phyloP scores from a whole-genome alignment of 371 early-diverging fungal species.

The Smittium mucronatum region DNA sequence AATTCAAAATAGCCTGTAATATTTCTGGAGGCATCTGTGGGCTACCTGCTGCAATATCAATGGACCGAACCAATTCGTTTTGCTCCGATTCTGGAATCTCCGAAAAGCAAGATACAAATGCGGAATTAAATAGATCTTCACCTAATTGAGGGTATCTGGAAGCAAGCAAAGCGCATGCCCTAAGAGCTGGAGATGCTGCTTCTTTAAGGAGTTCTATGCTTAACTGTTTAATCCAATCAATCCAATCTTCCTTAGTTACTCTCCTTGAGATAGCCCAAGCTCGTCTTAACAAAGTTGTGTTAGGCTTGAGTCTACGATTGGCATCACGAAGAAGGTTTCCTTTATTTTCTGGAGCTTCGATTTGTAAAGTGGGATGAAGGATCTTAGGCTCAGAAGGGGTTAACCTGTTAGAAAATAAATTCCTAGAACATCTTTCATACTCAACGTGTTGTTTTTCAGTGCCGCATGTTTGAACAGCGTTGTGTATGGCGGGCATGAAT shows the following conservation, averaged over 20 bases:
- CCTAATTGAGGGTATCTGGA: slow-evolving; percentile 70
- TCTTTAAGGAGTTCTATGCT: slow-evolving; percentile 89
- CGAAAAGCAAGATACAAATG: slow-evolving; percentile 94
- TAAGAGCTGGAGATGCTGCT: slow-evolving; percentile 87
- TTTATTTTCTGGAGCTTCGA: slow-evolving; percentile 1
- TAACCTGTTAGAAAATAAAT: slow-evolving; percentile 19
- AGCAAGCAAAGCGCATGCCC: slow-evolving; percentile 80
- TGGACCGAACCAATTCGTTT: slow-evolving; percentile 74
- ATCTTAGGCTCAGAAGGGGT: slow-evolving; percentile 16
- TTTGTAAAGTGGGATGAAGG: slow-evolving; percentile 2
- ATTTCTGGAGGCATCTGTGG: slow-evolving; percentile 85
- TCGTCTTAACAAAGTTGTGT: slow-evolving; percentile 73
- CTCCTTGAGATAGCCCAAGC: slow-evolving; percentile 88
- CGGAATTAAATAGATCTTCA: slow-evolving; percentile 89
- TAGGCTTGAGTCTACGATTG: slow-evolving; percentile 57
- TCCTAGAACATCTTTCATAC: slow-evolving; percentile 20
- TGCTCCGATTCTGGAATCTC: slow-evolving; percentile 83
- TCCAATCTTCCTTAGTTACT: slow-evolving; percentile 90
- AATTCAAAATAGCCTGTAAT: slow-evolving; percentile 75
- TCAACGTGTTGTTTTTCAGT: slow-evolving; percentile 9
- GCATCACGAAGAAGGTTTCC: background rate
- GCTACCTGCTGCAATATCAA: slow-evolving; percentile 76
- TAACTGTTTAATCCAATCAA: slow-evolving; percentile 86
- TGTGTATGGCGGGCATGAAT: slow-evolving; percentile 79
- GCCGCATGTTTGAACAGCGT: slow-evolving; percentile 35